Percentiles rank a stretch among this genome's conserved stretches.
Evolutionary conservation across 352 stramenopile species (phyloP).

Genomic region (Blastocystis sp.): DNA sequence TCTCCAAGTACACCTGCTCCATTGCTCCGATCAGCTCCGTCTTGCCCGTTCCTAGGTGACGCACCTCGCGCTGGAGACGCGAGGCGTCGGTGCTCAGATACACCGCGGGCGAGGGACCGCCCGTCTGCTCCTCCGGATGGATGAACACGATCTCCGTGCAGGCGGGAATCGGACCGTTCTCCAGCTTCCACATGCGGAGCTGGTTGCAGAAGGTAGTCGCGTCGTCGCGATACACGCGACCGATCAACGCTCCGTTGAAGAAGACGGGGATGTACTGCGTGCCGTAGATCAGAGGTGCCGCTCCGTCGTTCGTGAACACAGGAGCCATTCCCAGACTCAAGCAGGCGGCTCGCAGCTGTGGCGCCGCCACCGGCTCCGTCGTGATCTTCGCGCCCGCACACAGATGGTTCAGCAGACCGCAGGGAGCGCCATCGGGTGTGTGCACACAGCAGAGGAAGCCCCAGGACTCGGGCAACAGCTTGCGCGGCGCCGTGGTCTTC

Average conservation of each 20-base stretch:
- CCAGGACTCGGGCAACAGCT: slow-evolving; percentile 94
- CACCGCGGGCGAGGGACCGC: slow-evolving; percentile 87
- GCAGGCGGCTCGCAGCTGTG: not conserved
- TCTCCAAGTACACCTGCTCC: slow-evolving; percentile 71
- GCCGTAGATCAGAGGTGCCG: not conserved
- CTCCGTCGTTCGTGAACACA: not conserved
- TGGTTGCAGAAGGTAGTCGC: slow-evolving; percentile 7
- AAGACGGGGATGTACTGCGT: slow-evolving; percentile 40
- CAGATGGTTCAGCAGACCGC: slow-evolving; percentile 94
- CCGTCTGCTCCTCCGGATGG: slow-evolving; percentile 59
- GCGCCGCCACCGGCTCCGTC: not conserved
- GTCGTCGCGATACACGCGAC: not conserved
- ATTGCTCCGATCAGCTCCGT: slow-evolving; percentile 92
- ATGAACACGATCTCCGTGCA: slow-evolving; percentile 28
- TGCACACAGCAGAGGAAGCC: slow-evolving; percentile 89
- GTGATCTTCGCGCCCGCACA: slow-evolving; percentile 65
- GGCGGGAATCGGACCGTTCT: not conserved
- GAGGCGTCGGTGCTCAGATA: slow-evolving; percentile 89
- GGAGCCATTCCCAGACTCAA: not conserved
- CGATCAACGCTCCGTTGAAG: slow-evolving; percentile 26
- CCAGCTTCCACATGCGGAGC: slow-evolving; percentile 21
- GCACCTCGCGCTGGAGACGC: slow-evolving; percentile 81
- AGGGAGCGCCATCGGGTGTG: slow-evolving; percentile 95
- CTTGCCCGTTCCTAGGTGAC: slow-evolving; percentile 75
- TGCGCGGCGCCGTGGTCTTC: slow-evolving; percentile 95